Conservation (phyloP, 1,284 basidiomycete genomes). For the Ganoderma meredithae region DNA sequence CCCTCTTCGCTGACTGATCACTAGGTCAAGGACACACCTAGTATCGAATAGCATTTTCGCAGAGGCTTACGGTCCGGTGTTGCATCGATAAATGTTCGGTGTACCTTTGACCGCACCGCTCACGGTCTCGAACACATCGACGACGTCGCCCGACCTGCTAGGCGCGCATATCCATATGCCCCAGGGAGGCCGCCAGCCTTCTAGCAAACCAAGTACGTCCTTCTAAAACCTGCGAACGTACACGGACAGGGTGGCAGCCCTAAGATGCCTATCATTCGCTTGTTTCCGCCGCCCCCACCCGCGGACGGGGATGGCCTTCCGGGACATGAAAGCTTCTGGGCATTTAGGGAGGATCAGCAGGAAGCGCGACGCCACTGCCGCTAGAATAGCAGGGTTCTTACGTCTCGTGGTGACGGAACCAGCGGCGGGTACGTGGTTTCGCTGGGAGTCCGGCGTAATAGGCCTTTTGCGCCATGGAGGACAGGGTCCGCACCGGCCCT, state of each 20-base stretch:
- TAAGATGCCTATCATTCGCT: not conserved
- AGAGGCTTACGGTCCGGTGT: not conserved
- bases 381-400: not conserved
- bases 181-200: not conserved
- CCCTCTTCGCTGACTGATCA: not conserved
- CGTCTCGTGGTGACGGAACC: not conserved
- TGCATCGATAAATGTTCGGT: not conserved
- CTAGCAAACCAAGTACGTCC: not conserved
- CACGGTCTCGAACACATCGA: not conserved
- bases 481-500: not conserved
- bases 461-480: not conserved
- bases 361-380: slow-evolving; percentile 4
- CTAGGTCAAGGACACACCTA: not conserved
- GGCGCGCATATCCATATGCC: not conserved
- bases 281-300: not conserved
- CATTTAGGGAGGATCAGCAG: slow-evolving; percentile 8
- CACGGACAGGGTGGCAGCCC: not conserved
- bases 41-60: not conserved
- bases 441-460: not conserved
- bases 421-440: not conserved
- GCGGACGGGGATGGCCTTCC: not conserved
- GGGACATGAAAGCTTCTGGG: slow-evolving; percentile 7
- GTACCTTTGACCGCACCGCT: not conserved
- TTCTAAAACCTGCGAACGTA: not conserved
- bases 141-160: not conserved